A percentile compares a stretch with the other conserved stretches of the same genome.
Evolutionary conservation across 164 flowering plant species (phyloP).

Genomic region (Pachysandra terminalis): DNA sequence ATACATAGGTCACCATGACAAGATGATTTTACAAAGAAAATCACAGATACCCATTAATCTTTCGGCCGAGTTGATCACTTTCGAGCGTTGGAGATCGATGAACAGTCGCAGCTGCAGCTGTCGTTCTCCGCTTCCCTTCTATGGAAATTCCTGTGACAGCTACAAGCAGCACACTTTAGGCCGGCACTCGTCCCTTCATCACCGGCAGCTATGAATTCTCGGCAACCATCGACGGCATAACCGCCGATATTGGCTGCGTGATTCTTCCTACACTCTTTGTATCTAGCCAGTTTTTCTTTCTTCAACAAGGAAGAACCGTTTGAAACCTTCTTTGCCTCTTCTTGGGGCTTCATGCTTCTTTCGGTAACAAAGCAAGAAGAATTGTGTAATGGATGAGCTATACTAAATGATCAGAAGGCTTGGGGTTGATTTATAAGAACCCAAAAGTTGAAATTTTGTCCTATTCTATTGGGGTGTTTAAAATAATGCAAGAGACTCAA

Average conservation of each 20-base stretch:
- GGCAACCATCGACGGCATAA: conserved; percentile 34
- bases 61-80: conserved; percentile 5
- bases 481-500: neutral
- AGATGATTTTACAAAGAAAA: neutral
- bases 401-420: neutral
- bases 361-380: conserved; percentile 6
- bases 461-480: neutral
- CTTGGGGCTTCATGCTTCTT: conserved; percentile 25
- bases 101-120: conserved; percentile 18
- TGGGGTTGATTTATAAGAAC: conserved; percentile 8
- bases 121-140: conserved; percentile 27
- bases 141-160: conserved; percentile 38
- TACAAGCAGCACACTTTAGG: conserved; percentile 36
- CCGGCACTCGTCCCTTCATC: conserved; percentile 39
- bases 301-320: conserved; percentile 14
- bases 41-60: conserved; percentile 9
- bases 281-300: conserved; percentile 21
- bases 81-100: conserved; percentile 19
- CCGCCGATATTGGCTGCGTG: conserved; percentile 39
- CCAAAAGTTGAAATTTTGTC: neutral
- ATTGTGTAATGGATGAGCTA: conserved; percentile 13
- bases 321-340: conserved; percentile 20
- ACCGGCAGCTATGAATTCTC: conserved; percentile 37
- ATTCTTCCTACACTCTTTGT: conserved; percentile 38
- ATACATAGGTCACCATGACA: no score